These are phyloP conservation scores for Leccinum aurantiacum DNA, from an alignment of 768 basidiomycete genomes.

Conservation along the genomic window DNA sequence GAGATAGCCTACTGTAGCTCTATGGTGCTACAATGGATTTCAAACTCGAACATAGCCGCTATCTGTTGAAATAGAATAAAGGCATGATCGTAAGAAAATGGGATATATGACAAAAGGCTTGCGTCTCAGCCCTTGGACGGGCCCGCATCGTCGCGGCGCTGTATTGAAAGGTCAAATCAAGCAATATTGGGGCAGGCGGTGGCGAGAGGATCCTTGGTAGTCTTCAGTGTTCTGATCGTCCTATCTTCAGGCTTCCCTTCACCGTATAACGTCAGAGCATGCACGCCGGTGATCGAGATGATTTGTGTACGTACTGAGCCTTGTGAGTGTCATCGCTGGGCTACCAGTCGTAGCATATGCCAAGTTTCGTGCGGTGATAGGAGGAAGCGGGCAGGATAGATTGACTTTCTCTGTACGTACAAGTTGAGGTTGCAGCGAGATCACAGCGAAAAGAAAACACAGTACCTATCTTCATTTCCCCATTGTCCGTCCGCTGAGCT, in stretches of 20 bases:
- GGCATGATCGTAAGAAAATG: not conserved
- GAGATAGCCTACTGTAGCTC: too few relatives aligned
- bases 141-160: not conserved
- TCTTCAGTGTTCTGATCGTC: not conserved
- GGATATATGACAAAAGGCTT: not conserved
- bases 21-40: not conserved
- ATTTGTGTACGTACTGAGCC: constrained; percentile 4
- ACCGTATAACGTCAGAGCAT: not conserved
- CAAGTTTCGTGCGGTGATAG: not conserved
- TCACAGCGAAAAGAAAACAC: not conserved
- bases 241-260: constrained; percentile 5
- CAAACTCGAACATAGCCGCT: not conserved
- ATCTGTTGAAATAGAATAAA: not conserved
- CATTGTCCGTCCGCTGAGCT: not conserved
- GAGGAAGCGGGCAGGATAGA: not conserved
- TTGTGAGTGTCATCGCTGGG: not conserved
- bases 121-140: not conserved
- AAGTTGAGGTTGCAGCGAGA: not conserved
- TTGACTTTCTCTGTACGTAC: not conserved
- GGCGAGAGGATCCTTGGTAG: constrained; percentile 2
- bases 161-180: not conserved
- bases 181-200: not conserved
- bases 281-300: not conserved
- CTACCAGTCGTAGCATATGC: not conserved
- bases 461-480: constrained; percentile 9